A percentile compares a stretch with the other conserved stretches of the same genome.
Evolutionary conservation across 2,329 filamentous ascomycete genomes (phyloP).

Genomic region (Ophiostoma montium): DNA sequence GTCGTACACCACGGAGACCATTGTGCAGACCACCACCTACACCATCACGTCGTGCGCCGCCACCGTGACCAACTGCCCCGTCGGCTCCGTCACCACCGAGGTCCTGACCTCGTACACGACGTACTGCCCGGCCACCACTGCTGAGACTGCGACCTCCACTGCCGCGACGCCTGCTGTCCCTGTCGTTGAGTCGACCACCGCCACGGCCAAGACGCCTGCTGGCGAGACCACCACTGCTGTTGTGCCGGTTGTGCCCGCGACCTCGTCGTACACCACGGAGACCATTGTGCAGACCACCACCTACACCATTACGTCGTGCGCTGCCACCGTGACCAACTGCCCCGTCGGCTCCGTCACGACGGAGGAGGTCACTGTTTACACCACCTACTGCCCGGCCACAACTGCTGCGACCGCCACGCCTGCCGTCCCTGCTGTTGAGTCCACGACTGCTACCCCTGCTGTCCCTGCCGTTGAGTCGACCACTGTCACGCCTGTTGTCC

Average conservation of each 20-base stretch:
- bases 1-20: conserved; percentile 9
- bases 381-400: conserved; percentile 28
- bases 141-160: not conserved
- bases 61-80: conserved; percentile 12
- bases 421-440: not conserved
- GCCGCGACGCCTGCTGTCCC: not conserved
- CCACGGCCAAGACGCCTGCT: not conserved
- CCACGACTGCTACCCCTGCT: not conserved
- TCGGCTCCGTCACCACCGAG: conserved; percentile 15
- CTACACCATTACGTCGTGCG: conserved; percentile 16
- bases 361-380: conserved; percentile 19
- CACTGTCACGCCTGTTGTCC: not conserved
- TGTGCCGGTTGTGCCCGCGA: too few relatives aligned
- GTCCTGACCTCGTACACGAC: conserved; percentile 22
- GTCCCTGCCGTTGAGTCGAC: not conserved
- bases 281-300: conserved; percentile 16
- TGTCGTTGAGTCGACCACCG: conserved; percentile 3
- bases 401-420: not conserved
- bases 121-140: conserved; percentile 25
- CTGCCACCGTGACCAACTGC: conserved; percentile 12
- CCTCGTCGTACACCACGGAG: not conserved
- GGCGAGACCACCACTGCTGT: not conserved
- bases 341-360: conserved; percentile 15
- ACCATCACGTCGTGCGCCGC: conserved; percentile 12
- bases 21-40: conserved; percentile 18